Percentiles rank a stretch among this genome's conserved stretches.
phyloP scores from a whole-genome alignment of 1,284 basidiomycete species.

The Ustilago bromivora region DNA sequence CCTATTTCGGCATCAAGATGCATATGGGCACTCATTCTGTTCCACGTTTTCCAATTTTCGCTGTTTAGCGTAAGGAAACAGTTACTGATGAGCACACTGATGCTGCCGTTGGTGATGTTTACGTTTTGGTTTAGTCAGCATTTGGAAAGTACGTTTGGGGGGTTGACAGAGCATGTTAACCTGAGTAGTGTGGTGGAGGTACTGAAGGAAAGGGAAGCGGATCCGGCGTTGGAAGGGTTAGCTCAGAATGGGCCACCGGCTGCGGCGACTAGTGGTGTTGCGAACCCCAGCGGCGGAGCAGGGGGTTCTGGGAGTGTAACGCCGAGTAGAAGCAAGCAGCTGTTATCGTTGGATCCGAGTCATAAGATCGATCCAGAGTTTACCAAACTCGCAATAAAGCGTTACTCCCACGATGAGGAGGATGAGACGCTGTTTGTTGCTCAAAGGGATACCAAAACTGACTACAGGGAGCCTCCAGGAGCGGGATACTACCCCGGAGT shows the following conservation, averaged over 20 bases:
- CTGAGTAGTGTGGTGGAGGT: constrained; percentile 59
- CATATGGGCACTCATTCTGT: constrained; percentile 66
- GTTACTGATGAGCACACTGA: constrained; percentile 80
- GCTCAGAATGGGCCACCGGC: constrained; percentile 38
- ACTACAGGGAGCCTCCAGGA: constrained; percentile 62
- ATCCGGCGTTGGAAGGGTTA: constrained; percentile 32
- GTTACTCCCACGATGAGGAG: constrained; percentile 79
- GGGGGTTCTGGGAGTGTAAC: constrained; percentile 14
- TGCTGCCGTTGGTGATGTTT: constrained; percentile 81
- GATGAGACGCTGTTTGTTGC: constrained; percentile 93
- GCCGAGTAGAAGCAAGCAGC: constrained; percentile 28
- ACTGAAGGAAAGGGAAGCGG: constrained; percentile 24
- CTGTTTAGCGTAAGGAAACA: constrained; percentile 87
- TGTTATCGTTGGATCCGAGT: constrained; percentile 32
- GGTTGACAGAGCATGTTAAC: constrained; percentile 79
- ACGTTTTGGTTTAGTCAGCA: constrained; percentile 85
- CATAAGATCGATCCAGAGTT: constrained; percentile 43
- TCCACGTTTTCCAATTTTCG: constrained; percentile 67
- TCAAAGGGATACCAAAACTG: constrained; percentile 62
- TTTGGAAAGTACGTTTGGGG: constrained; percentile 78
- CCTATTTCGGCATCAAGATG: constrained; percentile 72
- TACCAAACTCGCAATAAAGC: constrained; percentile 73
- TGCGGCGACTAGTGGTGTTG: constrained; percentile 16
- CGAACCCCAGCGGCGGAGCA: neutral
- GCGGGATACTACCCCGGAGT: constrained; percentile 60